Evolutionary conservation across 805 yeast genomes (phyloP).

Genomic region (Nakazawaea holstii): DNA sequence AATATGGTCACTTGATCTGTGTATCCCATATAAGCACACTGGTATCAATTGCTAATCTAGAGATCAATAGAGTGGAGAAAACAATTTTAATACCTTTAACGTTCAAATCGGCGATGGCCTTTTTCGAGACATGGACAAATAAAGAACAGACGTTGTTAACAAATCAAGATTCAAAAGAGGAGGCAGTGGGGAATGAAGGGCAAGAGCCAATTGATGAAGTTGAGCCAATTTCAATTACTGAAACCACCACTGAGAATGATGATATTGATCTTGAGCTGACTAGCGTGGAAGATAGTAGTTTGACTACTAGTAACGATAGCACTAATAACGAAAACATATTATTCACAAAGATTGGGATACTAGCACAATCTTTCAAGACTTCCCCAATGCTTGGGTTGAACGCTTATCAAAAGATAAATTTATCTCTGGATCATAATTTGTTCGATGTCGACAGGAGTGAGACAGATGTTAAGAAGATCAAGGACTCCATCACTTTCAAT

Average conservation of each 20-base stretch:
- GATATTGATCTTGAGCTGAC: conserved; percentile 6
- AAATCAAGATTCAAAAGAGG: too few relatives aligned
- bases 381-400: conserved; percentile 16
- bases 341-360: conserved; percentile 16
- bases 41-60: conserved; percentile 3
- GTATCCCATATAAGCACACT: conserved; percentile 11
- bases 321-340: conserved; percentile 8
- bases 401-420: conserved; percentile 7
- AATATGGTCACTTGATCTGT: conserved; percentile 16
- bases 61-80: conserved; percentile 13
- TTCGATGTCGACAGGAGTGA: conserved; percentile 1
- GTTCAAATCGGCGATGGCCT: neutral
- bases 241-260: neutral
- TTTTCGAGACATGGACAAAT: conserved; percentile 8
- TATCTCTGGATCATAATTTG: neutral
- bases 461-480: neutral
- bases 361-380: conserved; percentile 18
- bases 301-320: too few relatives aligned
- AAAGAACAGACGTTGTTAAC: neutral
- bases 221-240: neutral
- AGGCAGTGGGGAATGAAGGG: neutral
- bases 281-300: conserved; percentile 5
- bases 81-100: conserved; percentile 17
- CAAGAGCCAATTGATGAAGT: neutral
- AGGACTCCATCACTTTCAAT: neutral